phyloP scores from a whole-genome alignment of 257 asterid species.

The Solanum dulcamara region DNA sequence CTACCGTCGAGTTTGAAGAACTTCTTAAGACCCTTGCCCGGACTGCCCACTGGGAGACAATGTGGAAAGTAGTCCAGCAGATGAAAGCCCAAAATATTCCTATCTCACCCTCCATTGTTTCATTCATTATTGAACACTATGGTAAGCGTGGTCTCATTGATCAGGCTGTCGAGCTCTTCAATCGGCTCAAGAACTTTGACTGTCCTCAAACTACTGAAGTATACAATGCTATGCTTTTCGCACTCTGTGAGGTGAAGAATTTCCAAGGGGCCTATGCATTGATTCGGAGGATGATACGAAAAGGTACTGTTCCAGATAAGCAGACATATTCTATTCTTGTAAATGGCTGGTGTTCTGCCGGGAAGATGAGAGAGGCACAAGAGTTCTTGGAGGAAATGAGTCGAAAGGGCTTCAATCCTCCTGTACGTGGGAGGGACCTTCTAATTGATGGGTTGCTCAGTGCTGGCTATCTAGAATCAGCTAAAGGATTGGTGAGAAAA shows the following conservation, averaged over 20 bases:
- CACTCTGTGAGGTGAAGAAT: constrained; percentile 88
- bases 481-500: constrained; percentile 75
- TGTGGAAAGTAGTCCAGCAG: constrained; percentile 90
- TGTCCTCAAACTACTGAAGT: constrained; percentile 73
- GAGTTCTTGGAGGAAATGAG: constrained; percentile 94
- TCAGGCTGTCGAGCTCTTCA: constrained; percentile 84
- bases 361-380: constrained; percentile 95
- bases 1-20: constrained; percentile 85
- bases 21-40: constrained; percentile 71
- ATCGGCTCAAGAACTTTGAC: constrained; percentile 54
- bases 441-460: constrained; percentile 72
- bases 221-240: constrained; percentile 76
- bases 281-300: constrained; percentile 80
- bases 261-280: constrained; percentile 93
- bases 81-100: constrained; percentile 60
- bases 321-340: constrained; percentile 74
- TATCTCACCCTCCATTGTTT: constrained; percentile 65
- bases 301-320: constrained; percentile 62
- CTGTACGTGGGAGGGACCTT: constrained; percentile 88
- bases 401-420: constrained; percentile 79
- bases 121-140: constrained; percentile 80
- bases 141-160: constrained; percentile 74
- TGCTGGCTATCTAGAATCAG: constrained; percentile 98
- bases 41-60: constrained; percentile 86
- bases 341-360: constrained; percentile 91